Conservation (phyloP, 164 flowering plant genomes). For the Paratinospora sagittata region DNA sequence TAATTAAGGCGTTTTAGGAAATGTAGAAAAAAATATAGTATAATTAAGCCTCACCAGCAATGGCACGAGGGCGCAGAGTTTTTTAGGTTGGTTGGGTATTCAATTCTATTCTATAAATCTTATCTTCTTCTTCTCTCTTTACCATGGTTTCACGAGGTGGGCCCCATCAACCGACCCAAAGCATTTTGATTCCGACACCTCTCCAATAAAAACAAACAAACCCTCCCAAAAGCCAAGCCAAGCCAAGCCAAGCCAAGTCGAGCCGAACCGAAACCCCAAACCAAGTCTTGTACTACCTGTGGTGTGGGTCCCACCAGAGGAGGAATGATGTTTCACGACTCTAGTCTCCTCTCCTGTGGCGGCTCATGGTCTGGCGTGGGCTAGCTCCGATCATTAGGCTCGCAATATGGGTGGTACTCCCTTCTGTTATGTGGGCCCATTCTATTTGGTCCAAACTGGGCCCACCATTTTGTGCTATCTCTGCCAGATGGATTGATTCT, state of each 20-base stretch:
- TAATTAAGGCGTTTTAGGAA: constrained; percentile 3
- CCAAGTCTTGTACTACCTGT: too few species aligned
- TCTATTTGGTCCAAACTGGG: constrained; percentile 14
- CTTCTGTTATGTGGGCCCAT: constrained; percentile 25
- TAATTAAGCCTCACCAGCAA: constrained; percentile 23
- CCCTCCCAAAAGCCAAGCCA: constrained; percentile 6
- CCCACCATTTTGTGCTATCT: constrained; percentile 9
- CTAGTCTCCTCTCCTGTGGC: constrained; percentile 39
- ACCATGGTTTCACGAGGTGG: constrained; percentile 11
- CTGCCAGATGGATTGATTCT: constrained; percentile 1
- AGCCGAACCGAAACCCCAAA: too few species aligned
- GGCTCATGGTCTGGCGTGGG: constrained; percentile 65
- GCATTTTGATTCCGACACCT: constrained; percentile 28
- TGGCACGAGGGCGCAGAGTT: constrained; percentile 17
- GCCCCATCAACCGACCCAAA: constrained; percentile 39
- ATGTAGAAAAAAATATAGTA: not conserved
- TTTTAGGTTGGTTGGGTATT: constrained; percentile 38
- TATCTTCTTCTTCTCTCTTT: not conserved
- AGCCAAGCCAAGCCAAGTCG: constrained; percentile 6
- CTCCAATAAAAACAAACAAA: constrained; percentile 29
- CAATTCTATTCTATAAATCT: constrained; percentile 20
- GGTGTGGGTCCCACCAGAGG: constrained; percentile 29
- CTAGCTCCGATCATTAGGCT: constrained; percentile 32
- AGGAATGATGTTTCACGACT: constrained; percentile 25
- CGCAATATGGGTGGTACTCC: constrained; percentile 34